Conservation (phyloP, 2,329 filamentous ascomycete genomes). For the Aspergillus persii region DNA sequence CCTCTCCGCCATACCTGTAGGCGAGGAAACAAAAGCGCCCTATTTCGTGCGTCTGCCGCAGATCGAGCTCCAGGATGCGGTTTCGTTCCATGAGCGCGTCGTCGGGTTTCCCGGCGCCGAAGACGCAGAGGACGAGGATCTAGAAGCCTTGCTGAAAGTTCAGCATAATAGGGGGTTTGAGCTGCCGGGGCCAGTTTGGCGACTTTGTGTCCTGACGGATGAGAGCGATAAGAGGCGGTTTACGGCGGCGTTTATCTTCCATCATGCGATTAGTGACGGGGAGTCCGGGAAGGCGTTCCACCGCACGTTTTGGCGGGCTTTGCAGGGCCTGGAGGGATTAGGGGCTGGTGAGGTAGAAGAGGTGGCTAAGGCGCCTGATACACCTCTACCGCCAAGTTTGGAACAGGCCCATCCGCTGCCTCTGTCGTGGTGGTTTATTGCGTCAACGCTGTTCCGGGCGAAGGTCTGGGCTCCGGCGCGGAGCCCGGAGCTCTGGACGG, state of each 20-base stretch:
- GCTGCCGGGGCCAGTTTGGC: constrained; percentile 43
- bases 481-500: constrained; percentile 38
- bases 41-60: constrained; percentile 46
- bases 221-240: constrained; percentile 30
- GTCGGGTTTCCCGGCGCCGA: constrained; percentile 4
- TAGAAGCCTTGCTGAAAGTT: constrained; percentile 40
- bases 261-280: constrained; percentile 51
- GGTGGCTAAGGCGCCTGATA: constrained; percentile 22
- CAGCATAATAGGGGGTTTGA: constrained; percentile 45
- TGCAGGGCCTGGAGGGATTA: constrained; percentile 23
- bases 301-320: constrained; percentile 37
- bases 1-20: constrained; percentile 43
- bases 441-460: constrained; percentile 32
- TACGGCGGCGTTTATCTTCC: constrained; percentile 47
- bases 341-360: constrained; percentile 16
- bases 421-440: constrained; percentile 36
- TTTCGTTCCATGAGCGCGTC: constrained; percentile 34
- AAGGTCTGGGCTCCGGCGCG: constrained; percentile 28
- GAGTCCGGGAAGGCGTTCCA: constrained; percentile 48
- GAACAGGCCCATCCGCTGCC: constrained; percentile 43
- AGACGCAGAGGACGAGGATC: constrained; percentile 36
- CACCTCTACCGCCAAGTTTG: constrained; percentile 40
- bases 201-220: constrained; percentile 40
- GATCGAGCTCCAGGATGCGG: constrained; percentile 40
- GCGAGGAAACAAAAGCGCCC: constrained; percentile 40